Evolutionary conservation across 805 yeast species (phyloP).

Genomic region (Cyberlindnera euphorbiae): DNA sequence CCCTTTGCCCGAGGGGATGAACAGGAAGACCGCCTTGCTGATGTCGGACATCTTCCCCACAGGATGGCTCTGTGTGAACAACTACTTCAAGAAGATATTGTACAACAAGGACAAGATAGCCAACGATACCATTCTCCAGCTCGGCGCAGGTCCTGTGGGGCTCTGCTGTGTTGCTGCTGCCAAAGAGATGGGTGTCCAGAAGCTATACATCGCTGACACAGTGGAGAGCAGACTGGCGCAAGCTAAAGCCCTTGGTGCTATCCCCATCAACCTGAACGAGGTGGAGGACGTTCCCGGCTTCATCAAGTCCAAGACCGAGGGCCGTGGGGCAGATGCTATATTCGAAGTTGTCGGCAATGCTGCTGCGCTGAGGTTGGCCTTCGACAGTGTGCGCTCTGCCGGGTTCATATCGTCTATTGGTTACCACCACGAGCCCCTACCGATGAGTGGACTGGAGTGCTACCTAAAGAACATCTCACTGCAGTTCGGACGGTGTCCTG

Average conservation of each 20-base stretch:
- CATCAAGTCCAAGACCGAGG: constrained; percentile 32
- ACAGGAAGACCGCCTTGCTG: constrained; percentile 44
- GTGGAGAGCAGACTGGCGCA: constrained; percentile 56
- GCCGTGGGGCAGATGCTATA: constrained; percentile 55
- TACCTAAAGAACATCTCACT: constrained; percentile 51
- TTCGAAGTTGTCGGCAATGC: constrained; percentile 57
- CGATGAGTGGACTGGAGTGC: constrained; percentile 53
- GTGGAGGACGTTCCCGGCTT: constrained; percentile 32
- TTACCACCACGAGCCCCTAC: constrained; percentile 53
- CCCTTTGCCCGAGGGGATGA: constrained; percentile 35
- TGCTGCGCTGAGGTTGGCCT: constrained; percentile 46
- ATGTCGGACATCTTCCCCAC: constrained; percentile 66
- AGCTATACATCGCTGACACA: constrained; percentile 60
- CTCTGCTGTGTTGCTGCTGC: constrained; percentile 66
- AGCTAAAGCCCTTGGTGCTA: constrained; percentile 53
- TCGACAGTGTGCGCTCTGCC: constrained; percentile 49
- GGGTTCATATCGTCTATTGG: constrained; percentile 58
- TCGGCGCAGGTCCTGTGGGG: constrained; percentile 74
- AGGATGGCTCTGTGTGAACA: constrained; percentile 54
- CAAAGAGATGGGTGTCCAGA: constrained; percentile 64
- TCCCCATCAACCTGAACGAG: constrained; percentile 38
- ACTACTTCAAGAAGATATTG: constrained; percentile 36
- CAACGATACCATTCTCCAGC: constrained; percentile 40
- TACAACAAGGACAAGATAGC: constrained; percentile 31
- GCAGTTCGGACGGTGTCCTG: constrained; percentile 63